Evolutionary conservation across 352 stramenopile genomes (phyloP).

Genomic region (Pythium angustatum): DNA sequence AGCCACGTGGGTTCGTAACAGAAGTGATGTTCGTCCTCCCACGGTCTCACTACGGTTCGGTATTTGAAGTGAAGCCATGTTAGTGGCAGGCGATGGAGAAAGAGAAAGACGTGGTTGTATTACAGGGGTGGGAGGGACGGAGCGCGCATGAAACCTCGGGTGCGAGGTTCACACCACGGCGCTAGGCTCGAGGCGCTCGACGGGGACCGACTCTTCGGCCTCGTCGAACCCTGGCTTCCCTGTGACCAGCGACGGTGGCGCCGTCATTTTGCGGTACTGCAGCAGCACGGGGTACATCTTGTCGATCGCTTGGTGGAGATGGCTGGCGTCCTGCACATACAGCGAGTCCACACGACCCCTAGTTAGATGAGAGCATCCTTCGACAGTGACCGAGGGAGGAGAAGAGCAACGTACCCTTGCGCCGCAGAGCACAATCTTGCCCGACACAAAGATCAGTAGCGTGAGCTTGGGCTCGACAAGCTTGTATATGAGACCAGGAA

Average conservation of each 20-base stretch:
- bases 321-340: conserved; percentile 31
- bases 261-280: conserved; percentile 72
- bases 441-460: conserved; percentile 99
- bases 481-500: conserved; percentile 99
- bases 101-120: no score
- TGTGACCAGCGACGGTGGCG: conserved; percentile 66
- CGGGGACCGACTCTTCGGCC: conserved; percentile 43
- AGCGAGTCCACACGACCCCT: not conserved
- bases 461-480: conserved; percentile 97
- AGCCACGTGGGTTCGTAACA: conserved; percentile 15
- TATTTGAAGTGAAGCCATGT: not conserved
- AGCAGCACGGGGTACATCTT: conserved; percentile 75
- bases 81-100: no score
- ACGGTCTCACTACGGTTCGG: no score
- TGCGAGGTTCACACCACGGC: conserved; percentile 46
- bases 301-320: conserved; percentile 68
- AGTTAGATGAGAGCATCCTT: not conserved
- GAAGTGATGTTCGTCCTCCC: no score
- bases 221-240: conserved; percentile 70
- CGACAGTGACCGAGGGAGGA: not conserved
- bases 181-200: conserved; percentile 63
- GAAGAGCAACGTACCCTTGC: conserved; percentile 45
- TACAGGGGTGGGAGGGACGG: not conserved
- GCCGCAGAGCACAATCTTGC: conserved; percentile 95
- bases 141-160: not conserved